Conservation (phyloP, 2,329 filamentous ascomycete species). For the Alternaria alternata region DNA sequence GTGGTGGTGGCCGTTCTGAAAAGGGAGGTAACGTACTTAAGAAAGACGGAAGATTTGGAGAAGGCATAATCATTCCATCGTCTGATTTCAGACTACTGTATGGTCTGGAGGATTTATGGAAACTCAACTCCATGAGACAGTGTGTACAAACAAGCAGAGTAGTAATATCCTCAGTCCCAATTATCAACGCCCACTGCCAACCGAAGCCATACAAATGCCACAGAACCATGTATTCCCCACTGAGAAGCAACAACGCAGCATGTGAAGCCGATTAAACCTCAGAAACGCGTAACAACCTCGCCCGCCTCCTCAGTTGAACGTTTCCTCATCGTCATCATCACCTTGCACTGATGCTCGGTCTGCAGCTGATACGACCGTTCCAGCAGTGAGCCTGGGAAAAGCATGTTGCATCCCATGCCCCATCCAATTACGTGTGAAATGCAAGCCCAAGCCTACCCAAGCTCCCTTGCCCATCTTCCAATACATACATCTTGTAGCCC, state of each 20-base stretch:
- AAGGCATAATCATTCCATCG: neutral
- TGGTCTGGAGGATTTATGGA: neutral
- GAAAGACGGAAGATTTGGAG: neutral
- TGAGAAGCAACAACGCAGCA: neutral
- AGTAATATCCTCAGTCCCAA: neutral
- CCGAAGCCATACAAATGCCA: neutral
- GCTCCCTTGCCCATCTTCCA: conserved; percentile 7
- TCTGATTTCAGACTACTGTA: neutral
- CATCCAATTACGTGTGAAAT: neutral
- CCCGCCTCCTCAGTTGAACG: neutral
- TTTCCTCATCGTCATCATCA: neutral
- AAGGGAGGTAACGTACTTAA: neutral
- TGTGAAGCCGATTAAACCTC: neutral
- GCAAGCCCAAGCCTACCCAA: conserved; percentile 4
- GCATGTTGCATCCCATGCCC: neutral
- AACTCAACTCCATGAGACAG: neutral
- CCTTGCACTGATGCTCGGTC: neutral
- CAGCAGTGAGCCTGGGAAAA: neutral
- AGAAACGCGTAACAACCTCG: neutral
- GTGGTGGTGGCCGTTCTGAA: neutral
- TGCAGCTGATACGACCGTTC: neutral
- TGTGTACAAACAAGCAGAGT: neutral
- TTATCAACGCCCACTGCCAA: neutral
- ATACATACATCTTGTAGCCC: neutral
- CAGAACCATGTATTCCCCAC: neutral